phyloP scores from a whole-genome alignment of 192 early-diverging fungal genomes.

The Podila verticillata region DNA sequence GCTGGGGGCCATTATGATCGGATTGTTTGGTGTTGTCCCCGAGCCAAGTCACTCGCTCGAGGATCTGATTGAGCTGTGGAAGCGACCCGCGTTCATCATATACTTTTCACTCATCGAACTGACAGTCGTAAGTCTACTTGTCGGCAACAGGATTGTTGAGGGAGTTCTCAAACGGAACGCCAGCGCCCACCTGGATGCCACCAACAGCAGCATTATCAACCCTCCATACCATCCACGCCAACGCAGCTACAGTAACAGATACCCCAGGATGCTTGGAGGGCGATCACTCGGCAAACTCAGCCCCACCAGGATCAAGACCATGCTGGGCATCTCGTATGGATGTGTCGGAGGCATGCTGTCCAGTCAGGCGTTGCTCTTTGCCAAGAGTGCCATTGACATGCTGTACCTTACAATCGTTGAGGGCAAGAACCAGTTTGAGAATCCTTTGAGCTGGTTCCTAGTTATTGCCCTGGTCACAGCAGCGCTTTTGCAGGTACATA shows the following conservation, averaged over 20 bases:
- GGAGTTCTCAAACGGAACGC: conserved; percentile 26
- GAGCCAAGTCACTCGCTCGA: conserved; percentile 75
- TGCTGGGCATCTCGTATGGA: conserved; percentile 73
- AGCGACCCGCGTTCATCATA: conserved; percentile 70
- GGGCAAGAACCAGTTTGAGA: conserved; percentile 73
- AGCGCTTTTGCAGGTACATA: conserved; percentile 64
- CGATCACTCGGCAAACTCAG: conserved; percentile 27
- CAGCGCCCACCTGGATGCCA: conserved; percentile 6
- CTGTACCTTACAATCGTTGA: conserved; percentile 65
- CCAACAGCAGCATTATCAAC: not conserved
- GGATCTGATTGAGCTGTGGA: conserved; percentile 72
- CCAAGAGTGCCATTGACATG: conserved; percentile 81
- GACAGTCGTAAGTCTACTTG: conserved; percentile 59
- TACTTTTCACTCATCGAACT: conserved; percentile 69
- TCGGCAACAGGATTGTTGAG: conserved; percentile 58
- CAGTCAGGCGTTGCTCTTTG: conserved; percentile 78
- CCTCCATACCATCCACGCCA: not conserved
- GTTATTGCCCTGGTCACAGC: conserved; percentile 64
- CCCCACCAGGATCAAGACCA: conserved; percentile 43
- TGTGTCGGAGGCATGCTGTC: conserved; percentile 75
- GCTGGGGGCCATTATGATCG: conserved; percentile 71
- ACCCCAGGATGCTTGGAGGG: conserved; percentile 12
- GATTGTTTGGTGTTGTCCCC: conserved; percentile 79
- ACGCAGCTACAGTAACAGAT: conserved; percentile 18
- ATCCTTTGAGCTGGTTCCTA: conserved; percentile 75